Evolutionary conservation across 2,329 filamentous ascomycete species (phyloP), one percentile per base, ranked within the genome.

Genomic region (Xylariaceae sp.): DNA sequence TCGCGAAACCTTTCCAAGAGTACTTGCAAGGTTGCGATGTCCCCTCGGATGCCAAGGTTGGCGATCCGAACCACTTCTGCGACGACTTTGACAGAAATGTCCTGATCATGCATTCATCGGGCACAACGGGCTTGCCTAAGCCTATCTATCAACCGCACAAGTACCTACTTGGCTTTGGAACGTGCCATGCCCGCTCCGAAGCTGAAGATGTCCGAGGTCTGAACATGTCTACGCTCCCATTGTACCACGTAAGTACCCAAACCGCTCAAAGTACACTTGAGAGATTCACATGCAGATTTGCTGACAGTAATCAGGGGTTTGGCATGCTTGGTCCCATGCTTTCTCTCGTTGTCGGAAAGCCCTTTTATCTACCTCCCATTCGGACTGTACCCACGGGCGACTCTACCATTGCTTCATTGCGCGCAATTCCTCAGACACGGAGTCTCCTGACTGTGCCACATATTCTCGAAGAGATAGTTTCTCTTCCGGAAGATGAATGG

Each of bases 71-170:
- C 2, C 56, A 64, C 6, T 53, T 58, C 2, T 62, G 65, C 17
- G 59, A 62, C 51, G 65, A 66, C 23, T 62, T 57, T n/a, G 66
- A 72, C 55, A 60, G 59, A 4, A 61, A 67, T 17, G 37, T 44
- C 17, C 9, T 73, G 18, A 65, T 73, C 23, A 59, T 73, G 6
- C 72, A 73, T 57, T 72, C 70, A 1, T 73, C 72, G 0, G 72
- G 72, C 0, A 72, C 71, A 1, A 73, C 72, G 0, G 72, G 72
- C 30, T 51, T 72, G 10, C 72, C 73, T 4, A 74, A 74, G 55
- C 68, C 72, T 5, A 74, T 73, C 7, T 9, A 11, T 1, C 44
- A 47, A 18, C 44, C 44, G 44, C 44, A 47, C 44, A 47, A 47
- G 15, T 47, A n/a, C 44, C 5, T 47, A n/a, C 44, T 47, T 47